Evolutionary conservation across 495 filamentous ascomycete species (phyloP), one percentile per base, ranked within the genome.

Genomic region (Aspergillus leporis): DNA sequence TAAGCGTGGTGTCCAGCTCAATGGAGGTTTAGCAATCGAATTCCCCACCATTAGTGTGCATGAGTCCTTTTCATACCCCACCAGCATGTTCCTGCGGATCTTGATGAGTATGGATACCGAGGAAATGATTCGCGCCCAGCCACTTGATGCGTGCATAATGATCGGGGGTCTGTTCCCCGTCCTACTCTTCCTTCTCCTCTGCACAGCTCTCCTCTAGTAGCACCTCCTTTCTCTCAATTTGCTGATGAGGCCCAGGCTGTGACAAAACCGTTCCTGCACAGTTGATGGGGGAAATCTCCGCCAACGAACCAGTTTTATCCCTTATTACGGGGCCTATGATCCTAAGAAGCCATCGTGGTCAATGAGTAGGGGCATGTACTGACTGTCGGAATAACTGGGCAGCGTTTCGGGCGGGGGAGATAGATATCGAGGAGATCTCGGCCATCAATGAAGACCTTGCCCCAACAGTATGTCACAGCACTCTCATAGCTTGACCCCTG

Each of bases 71-170:
- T 79, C 85, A 0, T 67, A 79, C 47, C 85, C 85, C 3, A 87
- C 85, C 9, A 89, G 86, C 69, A 89, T 89, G 85, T 88, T 82
- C 56, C 58, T 88, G 56, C 65, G 86, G 47, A 89, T 88, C 65
- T 52, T 88, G 46, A 88, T 89, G 85, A 84, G 83, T 61, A 87
- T 89, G 84, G 85, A 88, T 64, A 88, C 86, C 0, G 85, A 89
- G 66, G 85, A 88, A 70, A 88, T 89, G 86, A 81, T 89, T 21
- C 63, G 67, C 28, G 85, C 85, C 12, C 85, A 88, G 66, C 85
- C 86, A 0, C 72, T 87, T 12, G 85, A 88, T 68, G 83, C 81
- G 0, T 83, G 82, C 46, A 78, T 88, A 25, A 74, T 87, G 66
- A 82, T 88, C 57, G 86, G 86, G 38, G 86, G 85, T 85, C 53